Base-by-base conservation (phyloP, 306 rosid species). In the Cicer arietinum region DNA sequence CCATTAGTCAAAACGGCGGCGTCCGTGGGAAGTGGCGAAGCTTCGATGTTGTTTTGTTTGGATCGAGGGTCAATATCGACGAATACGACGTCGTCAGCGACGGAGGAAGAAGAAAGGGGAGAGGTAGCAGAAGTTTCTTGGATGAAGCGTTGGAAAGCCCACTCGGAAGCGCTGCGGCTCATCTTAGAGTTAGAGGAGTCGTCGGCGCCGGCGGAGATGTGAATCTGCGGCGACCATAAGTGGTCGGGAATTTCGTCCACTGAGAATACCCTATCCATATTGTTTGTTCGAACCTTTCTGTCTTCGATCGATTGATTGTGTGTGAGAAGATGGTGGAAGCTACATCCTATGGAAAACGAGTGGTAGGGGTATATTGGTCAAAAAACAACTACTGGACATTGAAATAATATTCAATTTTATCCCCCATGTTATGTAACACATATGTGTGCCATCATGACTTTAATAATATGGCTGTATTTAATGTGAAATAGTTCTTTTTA, bases 251-350 rank as follows among this genome's bases (percentile, higher is more conserved):
- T 82, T 78, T 89, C 99, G 7, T 84, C 99, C 65, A 86, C 89
- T 43, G 99, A 89, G 61, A 87, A 90, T 20, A 89, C 89, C 89
- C 93, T 89, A 88, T 94, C 98, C 97, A 94, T 94, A 7, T 25
- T 48, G n/a, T 16, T 35, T 56, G 71, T 17, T 30, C 37, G 37
- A 9, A 4, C 37, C 37, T 53, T 11, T 4, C 70, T 52, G 77
- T 61, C 11, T 60, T 9, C 67, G 56, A 12, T 52, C 59, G 10
- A 14, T 12, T 30, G 72, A 67, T 18, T 67, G 72, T 82, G n/a
- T 67, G 20, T 39, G 37, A 30, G 17, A 42, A 13, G 78, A 63
- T 35, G 45, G 59, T 42, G 18, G 17, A 48, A 39, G 56, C 68
- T 61, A 35, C 11, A 20, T 41, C 13, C 30, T 65, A 17, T 16